phyloP scores from a whole-genome alignment of 345 rosid species.

The Fremontodendron californicum region DNA sequence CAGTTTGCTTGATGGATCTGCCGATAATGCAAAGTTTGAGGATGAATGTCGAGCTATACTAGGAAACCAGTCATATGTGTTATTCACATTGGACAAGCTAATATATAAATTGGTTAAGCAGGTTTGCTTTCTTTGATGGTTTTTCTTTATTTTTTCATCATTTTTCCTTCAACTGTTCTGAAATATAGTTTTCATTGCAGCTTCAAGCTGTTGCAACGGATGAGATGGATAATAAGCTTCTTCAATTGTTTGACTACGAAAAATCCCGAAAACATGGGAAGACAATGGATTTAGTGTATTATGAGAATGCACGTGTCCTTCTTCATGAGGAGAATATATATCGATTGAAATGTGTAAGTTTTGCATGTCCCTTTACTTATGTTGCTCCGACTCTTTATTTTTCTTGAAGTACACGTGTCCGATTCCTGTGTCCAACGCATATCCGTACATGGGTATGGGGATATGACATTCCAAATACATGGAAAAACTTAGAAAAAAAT shows the following conservation, averaged over 20 bases:
- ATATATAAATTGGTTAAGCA: slow-evolving; percentile 90
- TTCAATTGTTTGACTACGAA: slow-evolving; percentile 79
- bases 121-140: slow-evolving; percentile 35
- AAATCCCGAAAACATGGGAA: slow-evolving; percentile 59
- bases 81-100: slow-evolving; percentile 90
- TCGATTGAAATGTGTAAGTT: slow-evolving; percentile 78
- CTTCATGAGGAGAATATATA: slow-evolving; percentile 90
- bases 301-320: slow-evolving; percentile 76
- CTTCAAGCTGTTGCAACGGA: slow-evolving; percentile 88
- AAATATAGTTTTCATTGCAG: slow-evolving; percentile 39
- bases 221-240: slow-evolving; percentile 81
- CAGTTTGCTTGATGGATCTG: slow-evolving; percentile 86
- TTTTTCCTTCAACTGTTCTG: slow-evolving; percentile 18
- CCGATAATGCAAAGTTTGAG: slow-evolving; percentile 89
- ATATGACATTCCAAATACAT: too few species aligned
- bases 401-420: too few species aligned
- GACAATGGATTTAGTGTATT: slow-evolving; percentile 63
- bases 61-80: slow-evolving; percentile 86
- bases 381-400: too few species aligned
- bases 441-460: too few species aligned
- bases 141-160: background rate
- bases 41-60: slow-evolving; percentile 96
- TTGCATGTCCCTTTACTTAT: background rate
- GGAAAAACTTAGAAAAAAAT: too few species aligned
- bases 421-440: too few species aligned